A percentile compares a stretch with the other conserved stretches of the same genome.
Conservation (phyloP, 768 basidiomycete species). For the Boletus rubropictus region DNA sequence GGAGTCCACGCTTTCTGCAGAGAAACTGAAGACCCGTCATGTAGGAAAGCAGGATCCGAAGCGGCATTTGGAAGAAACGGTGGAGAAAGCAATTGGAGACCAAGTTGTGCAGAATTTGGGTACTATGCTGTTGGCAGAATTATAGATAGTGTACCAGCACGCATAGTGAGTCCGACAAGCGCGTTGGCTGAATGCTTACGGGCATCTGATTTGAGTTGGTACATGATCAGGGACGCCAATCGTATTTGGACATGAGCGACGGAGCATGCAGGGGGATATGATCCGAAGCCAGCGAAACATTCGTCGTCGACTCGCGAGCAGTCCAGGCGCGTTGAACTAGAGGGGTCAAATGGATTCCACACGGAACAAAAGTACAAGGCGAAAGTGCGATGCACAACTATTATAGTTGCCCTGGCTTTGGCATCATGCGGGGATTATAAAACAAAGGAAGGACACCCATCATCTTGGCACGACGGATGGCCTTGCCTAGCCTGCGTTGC, state of each 20-base stretch:
- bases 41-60: constrained; percentile 98
- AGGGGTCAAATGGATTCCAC: no score
- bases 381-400: neutral
- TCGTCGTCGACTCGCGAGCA: no score
- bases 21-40: constrained; percentile 95
- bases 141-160: constrained; percentile 39
- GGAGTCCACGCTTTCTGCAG: constrained; percentile 88
- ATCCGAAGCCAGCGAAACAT: no score
- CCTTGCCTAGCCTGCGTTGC: constrained; percentile 76
- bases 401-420: constrained; percentile 13
- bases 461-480: constrained; percentile 82
- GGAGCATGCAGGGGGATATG: no score
- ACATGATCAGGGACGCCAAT: constrained; percentile 10
- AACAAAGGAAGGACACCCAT: constrained; percentile 77
- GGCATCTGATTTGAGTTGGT: neutral
- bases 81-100: constrained; percentile 96
- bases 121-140: constrained; percentile 90
- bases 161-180: neutral
- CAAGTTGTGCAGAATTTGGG: constrained; percentile 94
- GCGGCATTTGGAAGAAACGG: constrained; percentile 93
- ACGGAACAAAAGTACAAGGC: no score
- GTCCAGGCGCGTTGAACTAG: no score
- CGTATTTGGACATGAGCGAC: neutral
- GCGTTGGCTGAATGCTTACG: constrained; percentile 1
- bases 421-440: constrained; percentile 27